Base-by-base conservation (phyloP, 1,284 basidiomycete species). In the Sporisorium exsertum region DNA sequence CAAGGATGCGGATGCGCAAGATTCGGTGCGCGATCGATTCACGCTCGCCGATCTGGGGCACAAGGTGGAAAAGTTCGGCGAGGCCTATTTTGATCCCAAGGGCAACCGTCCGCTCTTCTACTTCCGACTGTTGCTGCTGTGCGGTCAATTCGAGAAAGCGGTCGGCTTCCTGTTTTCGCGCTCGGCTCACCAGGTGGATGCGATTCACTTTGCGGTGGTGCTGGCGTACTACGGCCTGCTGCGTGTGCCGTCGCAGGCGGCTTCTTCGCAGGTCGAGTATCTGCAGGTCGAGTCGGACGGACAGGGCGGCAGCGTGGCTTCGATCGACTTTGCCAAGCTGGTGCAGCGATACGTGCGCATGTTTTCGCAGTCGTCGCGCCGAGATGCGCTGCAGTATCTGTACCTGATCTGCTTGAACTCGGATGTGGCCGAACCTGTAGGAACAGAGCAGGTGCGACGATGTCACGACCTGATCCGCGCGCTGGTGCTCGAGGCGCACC, bases 61-160 rank as follows among this genome's bases (percentile, higher is more conserved):
- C 59, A 91, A 94, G 57, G 88, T 99, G 18, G 87, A 93, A 50
- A 92, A 77, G 66, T 84, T 77, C 33, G 95, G 95, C 8, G 93
- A 94, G 83, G 89, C 91, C 32, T 94, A 97, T 85, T 98, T 98
- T 85, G 95, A 97, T 71, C 90, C 91, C 72, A 90, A 90, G 87
- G 83, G 94, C 88, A 80, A 90, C 24, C 86, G 87, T 47, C 89
- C 89, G 10, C 83, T 89, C 35, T 86, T 92, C 26, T 99, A 95
- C 92, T 94, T 96, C 71, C 92, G 92, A 75, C 90, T 98, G 0
- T 87, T 99, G 71, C 88, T 98, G 27, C 91, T 95, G 87, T 94
- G 93, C 77, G 96, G 94, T 3, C 92, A 97, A 84, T 99, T 98
- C 78, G 96, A 99, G 86, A 76, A 93, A 92, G 94, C 95, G 49